These are phyloP conservation scores for Gaultheria prostrata DNA, from an alignment of 148 eudicot genomes.

Conservation along the genomic window DNA sequence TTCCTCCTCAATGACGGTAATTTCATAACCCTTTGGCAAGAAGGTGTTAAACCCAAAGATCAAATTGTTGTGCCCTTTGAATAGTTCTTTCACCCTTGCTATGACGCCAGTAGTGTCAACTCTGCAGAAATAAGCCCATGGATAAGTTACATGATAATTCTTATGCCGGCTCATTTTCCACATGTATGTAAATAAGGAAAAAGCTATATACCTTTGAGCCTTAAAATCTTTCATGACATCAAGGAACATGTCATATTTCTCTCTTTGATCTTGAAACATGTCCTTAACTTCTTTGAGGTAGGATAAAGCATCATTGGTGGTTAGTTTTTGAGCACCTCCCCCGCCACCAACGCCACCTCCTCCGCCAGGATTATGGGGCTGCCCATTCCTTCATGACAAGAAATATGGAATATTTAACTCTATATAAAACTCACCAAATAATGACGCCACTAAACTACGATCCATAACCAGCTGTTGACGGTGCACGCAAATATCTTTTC, in stretches of 20 bases:
- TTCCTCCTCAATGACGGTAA: conserved; percentile 64
- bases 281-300: conserved; percentile 97
- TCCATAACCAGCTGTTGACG: neutral
- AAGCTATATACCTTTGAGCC: conserved; percentile 65
- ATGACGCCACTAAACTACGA: neutral
- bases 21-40: conserved; percentile 96
- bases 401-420: conserved; percentile 9
- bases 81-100: conserved; percentile 83
- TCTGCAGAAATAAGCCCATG: conserved; percentile 42
- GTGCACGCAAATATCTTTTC: neutral
- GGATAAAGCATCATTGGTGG: conserved; percentile 86
- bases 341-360: conserved; percentile 33
- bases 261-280: conserved; percentile 86
- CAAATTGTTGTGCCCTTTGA: conserved; percentile 85
- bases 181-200: conserved; percentile 6
- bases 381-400: conserved; percentile 52
- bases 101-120: conserved; percentile 94
- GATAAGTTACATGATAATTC: neutral
- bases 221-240: conserved; percentile 99
- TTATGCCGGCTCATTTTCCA: neutral
- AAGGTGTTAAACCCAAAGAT: conserved; percentile 94
- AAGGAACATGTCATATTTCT: conserved; percentile 89
- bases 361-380: conserved; percentile 44
- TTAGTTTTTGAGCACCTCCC: conserved; percentile 53
- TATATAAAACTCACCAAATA: neutral